A percentile compares a stretch with the other conserved stretches of the same genome.
These are phyloP conservation scores for Melaleuca quinquenervia DNA, from an alignment of 345 rosid genomes.

Conservation along the genomic window DNA sequence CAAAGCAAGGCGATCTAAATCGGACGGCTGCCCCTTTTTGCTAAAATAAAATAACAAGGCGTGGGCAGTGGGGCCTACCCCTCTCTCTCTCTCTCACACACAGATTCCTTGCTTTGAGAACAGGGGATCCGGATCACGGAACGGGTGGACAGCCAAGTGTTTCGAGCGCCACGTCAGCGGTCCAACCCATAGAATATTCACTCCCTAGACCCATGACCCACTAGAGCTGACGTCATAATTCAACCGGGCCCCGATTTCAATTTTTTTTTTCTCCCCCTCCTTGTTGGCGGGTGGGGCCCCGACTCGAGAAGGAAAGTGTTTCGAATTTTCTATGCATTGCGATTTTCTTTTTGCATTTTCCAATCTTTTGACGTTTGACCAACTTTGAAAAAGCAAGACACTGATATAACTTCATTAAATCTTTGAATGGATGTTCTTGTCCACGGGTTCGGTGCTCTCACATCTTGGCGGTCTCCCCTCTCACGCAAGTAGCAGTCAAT, in stretches of 20 bases:
- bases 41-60: too few species aligned
- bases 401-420: background rate
- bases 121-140: too few species aligned
- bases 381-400: background rate
- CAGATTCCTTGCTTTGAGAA: too few species aligned
- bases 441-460: background rate
- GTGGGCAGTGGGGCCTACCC: too few species aligned
- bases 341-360: too few species aligned
- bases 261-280: too few species aligned
- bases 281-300: background rate
- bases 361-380: background rate
- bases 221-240: background rate
- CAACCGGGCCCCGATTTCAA: too few species aligned
- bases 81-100: too few species aligned
- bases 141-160: background rate
- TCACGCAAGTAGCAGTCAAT: slow-evolving; percentile 24
- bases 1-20: too few species aligned
- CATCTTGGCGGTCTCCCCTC: background rate
- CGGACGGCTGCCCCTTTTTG: too few species aligned
- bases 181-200: background rate
- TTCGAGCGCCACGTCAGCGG: background rate
- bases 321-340: too few species aligned
- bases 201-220: background rate
- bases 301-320: background rate
- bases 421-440: background rate